Conservation (phyloP, 2,329 filamentous ascomycete genomes). For the Xylaria arbuscula region DNA sequence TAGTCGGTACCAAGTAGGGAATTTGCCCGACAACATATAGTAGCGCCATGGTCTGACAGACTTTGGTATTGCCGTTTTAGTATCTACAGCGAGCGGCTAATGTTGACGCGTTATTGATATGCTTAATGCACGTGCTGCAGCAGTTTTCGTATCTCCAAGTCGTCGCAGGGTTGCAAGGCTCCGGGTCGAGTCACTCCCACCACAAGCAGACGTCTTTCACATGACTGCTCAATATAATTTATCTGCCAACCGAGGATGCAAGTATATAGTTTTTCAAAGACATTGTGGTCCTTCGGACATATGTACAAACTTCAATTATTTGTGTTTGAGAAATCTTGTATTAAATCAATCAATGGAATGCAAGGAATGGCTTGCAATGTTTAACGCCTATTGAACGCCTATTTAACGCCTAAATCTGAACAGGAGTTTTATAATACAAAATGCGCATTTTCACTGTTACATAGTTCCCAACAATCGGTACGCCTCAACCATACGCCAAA, state of each 20-base stretch:
- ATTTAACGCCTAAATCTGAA: neutral
- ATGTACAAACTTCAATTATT: neutral
- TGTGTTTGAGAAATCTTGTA: neutral
- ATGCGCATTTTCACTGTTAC: neutral
- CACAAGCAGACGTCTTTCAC: neutral
- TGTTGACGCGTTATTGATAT: conserved; percentile 1
- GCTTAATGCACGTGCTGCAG: neutral
- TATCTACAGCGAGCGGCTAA: neutral
- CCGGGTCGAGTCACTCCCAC: neutral
- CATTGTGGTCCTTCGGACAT: neutral
- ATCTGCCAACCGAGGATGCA: no score
- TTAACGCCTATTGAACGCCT: neutral
- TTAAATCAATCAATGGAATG: neutral
- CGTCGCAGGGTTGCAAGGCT: neutral
- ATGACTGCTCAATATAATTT: neutral
- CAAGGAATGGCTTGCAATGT: neutral
- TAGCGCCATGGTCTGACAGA: neutral
- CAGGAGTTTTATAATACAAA: neutral
- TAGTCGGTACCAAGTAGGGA: no score
- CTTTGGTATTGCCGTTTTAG: neutral
- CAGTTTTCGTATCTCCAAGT: neutral
- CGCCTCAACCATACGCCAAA: neutral
- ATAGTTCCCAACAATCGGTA: neutral
- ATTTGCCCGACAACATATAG: neutral
- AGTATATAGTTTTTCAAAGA: neutral